Evolutionary conservation across 495 filamentous ascomycete species (phyloP).

Genomic region (Neurospora cerealis): DNA sequence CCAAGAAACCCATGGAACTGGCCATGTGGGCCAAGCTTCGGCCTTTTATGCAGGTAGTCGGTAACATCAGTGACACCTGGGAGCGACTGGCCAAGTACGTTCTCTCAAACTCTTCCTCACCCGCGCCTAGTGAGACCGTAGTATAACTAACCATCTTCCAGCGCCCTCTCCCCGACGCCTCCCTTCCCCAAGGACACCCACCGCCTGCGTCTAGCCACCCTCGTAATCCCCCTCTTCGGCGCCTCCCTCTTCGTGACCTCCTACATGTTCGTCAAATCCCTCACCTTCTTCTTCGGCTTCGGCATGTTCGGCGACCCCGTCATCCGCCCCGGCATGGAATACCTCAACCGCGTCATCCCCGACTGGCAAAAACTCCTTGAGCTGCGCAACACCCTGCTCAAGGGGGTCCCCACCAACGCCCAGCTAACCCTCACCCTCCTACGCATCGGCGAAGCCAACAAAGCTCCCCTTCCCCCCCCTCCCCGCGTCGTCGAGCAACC

Average conservation of each 20-base stretch:
- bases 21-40: conserved; percentile 68
- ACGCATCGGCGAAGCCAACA: conserved; percentile 75
- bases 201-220: conserved; percentile 50
- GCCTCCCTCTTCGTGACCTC: conserved; percentile 54
- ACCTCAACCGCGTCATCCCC: conserved; percentile 57
- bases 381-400: conserved; percentile 61
- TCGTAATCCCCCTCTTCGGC: conserved; percentile 49
- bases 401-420: conserved; percentile 81
- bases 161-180: conserved; percentile 64
- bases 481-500: conserved; percentile 48
- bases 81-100: conserved; percentile 70
- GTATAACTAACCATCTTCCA: conserved; percentile 13
- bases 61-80: conserved; percentile 67
- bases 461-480: conserved; percentile 72
- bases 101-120: not conserved
- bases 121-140: not conserved
- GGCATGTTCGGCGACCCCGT: conserved; percentile 76
- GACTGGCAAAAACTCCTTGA: conserved; percentile 69
- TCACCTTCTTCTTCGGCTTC: conserved; percentile 56
- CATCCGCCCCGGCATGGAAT: conserved; percentile 45
- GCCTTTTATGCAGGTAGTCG: conserved; percentile 65
- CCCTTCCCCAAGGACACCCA: conserved; percentile 60
- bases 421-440: conserved; percentile 79
- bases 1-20: conserved; percentile 72
- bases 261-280: conserved; percentile 62